phyloP scores from a whole-genome alignment of 805 yeast genomes.

The Saccharomyces kudriavzevii region DNA sequence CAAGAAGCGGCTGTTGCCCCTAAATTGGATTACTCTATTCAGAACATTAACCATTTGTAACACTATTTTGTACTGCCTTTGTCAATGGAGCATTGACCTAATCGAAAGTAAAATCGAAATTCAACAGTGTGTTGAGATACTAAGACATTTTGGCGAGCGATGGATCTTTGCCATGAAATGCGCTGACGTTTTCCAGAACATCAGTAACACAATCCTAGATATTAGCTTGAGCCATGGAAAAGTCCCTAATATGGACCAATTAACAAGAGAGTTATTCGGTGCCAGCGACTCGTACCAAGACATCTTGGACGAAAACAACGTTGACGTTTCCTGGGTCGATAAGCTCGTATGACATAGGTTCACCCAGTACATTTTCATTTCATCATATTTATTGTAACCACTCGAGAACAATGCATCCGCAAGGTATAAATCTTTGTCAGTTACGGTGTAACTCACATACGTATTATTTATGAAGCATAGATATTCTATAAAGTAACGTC shows the following conservation, averaged over 20 bases:
- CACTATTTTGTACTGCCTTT: slow-evolving; percentile 39
- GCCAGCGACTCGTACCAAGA: slow-evolving; percentile 40
- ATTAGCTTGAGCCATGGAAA: slow-evolving; percentile 34
- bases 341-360: slow-evolving; percentile 12
- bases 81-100: slow-evolving; percentile 40
- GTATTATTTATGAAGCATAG: too few relatives aligned
- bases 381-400: neutral
- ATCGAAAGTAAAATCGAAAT: slow-evolving; percentile 40
- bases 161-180: slow-evolving; percentile 42
- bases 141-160: slow-evolving; percentile 38
- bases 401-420: too few relatives aligned
- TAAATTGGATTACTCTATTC: slow-evolving; percentile 44
- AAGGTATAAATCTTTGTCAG: too few relatives aligned
- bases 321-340: slow-evolving; percentile 39
- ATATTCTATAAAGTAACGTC: too few relatives aligned
- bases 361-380: neutral
- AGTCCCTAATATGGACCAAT: slow-evolving; percentile 34
- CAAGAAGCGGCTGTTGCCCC: slow-evolving; percentile 37
- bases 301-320: slow-evolving; percentile 39
- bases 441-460: too few relatives aligned
- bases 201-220: slow-evolving; percentile 39
- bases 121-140: slow-evolving; percentile 38
- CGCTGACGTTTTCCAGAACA: slow-evolving; percentile 37
- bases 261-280: slow-evolving; percentile 36
- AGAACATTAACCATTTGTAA: slow-evolving; percentile 42